phyloP scores from a whole-genome alignment of 257 asterid genomes.

The Nicotiana undulata region DNA sequence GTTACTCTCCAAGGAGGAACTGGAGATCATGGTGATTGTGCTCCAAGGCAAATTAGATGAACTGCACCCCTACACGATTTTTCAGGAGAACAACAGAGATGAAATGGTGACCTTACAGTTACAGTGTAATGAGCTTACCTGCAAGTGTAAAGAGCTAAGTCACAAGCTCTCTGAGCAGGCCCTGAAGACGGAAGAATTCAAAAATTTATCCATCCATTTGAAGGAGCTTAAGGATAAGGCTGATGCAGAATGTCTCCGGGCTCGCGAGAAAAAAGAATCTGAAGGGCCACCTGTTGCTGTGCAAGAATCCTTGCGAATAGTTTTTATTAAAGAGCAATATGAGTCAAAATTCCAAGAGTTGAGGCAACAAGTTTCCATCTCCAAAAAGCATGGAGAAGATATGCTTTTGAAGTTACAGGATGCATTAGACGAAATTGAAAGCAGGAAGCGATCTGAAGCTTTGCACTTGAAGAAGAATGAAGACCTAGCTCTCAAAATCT shows the following conservation, averaged over 20 bases:
- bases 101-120: slow-evolving; percentile 36
- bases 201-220: slow-evolving; percentile 62
- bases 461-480: slow-evolving; percentile 62
- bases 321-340: slow-evolving; percentile 85
- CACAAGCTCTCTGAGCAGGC: slow-evolving; percentile 62
- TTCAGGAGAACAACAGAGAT: slow-evolving; percentile 37
- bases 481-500: slow-evolving; percentile 58
- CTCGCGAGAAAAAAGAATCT: slow-evolving; percentile 53
- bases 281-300: slow-evolving; percentile 44
- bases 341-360: slow-evolving; percentile 77
- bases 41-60: slow-evolving; percentile 56
- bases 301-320: slow-evolving; percentile 83
- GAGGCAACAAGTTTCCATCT: slow-evolving; percentile 69
- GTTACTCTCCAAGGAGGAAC: slow-evolving; percentile 49
- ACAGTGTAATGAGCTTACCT: slow-evolving; percentile 46
- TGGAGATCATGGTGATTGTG: slow-evolving; percentile 42
- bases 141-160: slow-evolving; percentile 49
- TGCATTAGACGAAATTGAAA: slow-evolving; percentile 77
- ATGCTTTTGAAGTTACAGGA: slow-evolving; percentile 90
- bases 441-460: slow-evolving; percentile 80
- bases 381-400: slow-evolving; percentile 89
- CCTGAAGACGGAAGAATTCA: slow-evolving; percentile 67
- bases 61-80: slow-evolving; percentile 20
- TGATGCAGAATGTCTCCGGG: slow-evolving; percentile 52
- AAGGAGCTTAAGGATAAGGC: slow-evolving; percentile 86